Evolutionary conservation across 1,284 basidiomycete genomes (phyloP).

Genomic region (Naganishia albida): DNA sequence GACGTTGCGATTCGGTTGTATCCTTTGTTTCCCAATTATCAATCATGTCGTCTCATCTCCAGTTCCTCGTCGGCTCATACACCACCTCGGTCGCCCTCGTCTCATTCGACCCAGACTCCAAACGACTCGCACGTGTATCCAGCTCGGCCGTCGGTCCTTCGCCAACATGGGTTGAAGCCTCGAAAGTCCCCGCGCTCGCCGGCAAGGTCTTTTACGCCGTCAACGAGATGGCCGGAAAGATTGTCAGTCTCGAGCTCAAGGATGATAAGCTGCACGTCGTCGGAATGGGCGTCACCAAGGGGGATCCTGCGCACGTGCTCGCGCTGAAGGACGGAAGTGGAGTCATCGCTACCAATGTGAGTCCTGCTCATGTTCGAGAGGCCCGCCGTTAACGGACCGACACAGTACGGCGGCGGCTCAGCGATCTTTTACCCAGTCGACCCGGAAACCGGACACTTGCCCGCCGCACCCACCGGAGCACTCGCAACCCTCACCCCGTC

Average conservation of each 20-base stretch:
- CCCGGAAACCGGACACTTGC: slow-evolving; percentile 27
- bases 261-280: slow-evolving; percentile 40
- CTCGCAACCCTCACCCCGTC: slow-evolving; percentile 39
- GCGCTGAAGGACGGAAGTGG: slow-evolving; percentile 48
- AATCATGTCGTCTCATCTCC: slow-evolving; percentile 39
- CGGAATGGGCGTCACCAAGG: slow-evolving; percentile 39
- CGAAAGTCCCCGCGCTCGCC: slow-evolving; percentile 11
- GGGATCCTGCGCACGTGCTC: slow-evolving; percentile 47
- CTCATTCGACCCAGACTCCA: slow-evolving; percentile 39
- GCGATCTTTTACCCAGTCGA: slow-evolving; percentile 44
- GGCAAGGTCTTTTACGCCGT: slow-evolving; percentile 41
- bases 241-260: slow-evolving; percentile 38
- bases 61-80: slow-evolving; percentile 48
- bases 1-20: neutral
- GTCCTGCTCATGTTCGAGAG: too few species aligned
- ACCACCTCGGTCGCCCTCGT: slow-evolving; percentile 40
- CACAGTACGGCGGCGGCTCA: slow-evolving; percentile 44
- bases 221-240: slow-evolving; percentile 42
- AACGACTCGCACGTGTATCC: slow-evolving; percentile 13
- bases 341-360: slow-evolving; percentile 46
- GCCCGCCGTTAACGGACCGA: slow-evolving; percentile 9
- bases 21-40: neutral
- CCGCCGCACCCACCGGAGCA: neutral
- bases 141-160: slow-evolving; percentile 17
- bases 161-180: slow-evolving; percentile 46